Percentiles rank a stretch among this genome's conserved stretches.
phyloP scores from a whole-genome alignment of 345 rosid genomes.

The Eutrema yunnanense region DNA sequence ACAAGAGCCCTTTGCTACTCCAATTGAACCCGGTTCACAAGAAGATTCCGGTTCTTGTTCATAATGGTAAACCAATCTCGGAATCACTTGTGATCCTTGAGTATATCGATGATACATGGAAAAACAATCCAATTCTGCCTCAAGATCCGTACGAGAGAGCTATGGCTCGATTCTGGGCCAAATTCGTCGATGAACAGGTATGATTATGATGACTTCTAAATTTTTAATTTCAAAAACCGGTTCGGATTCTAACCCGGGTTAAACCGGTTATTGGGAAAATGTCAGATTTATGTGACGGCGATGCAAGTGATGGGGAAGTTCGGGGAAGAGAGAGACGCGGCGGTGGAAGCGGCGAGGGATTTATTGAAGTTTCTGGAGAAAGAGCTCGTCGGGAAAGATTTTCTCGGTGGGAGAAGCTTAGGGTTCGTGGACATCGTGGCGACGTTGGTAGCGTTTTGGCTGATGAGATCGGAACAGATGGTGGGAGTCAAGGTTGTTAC shows the following conservation, averaged over 20 bases:
- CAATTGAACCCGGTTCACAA: slow-evolving; percentile 40
- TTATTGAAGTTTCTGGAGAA: slow-evolving; percentile 28
- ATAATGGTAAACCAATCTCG: slow-evolving; percentile 37
- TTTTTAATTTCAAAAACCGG: background rate
- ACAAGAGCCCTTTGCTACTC: slow-evolving; percentile 38
- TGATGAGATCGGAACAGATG: slow-evolving; percentile 15
- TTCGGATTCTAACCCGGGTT: background rate
- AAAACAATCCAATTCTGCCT: slow-evolving; percentile 34
- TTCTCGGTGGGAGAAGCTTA: slow-evolving; percentile 26
- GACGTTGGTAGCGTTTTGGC: slow-evolving; percentile 21
- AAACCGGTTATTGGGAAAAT: background rate
- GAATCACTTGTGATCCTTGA: slow-evolving; percentile 44
- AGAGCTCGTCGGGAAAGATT: slow-evolving; percentile 28
- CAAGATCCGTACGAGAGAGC: slow-evolving; percentile 38
- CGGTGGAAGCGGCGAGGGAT: slow-evolving; percentile 18
- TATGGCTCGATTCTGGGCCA: slow-evolving; percentile 41
- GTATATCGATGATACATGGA: slow-evolving; percentile 49
- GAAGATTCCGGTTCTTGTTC: slow-evolving; percentile 42
- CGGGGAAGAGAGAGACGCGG: slow-evolving; percentile 19
- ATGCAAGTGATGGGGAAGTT: slow-evolving; percentile 25
- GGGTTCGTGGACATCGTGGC: slow-evolving; percentile 33
- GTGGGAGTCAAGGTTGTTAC: slow-evolving; percentile 20
- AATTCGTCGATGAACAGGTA: slow-evolving; percentile 41
- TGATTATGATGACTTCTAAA: background rate
- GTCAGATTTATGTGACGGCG: slow-evolving; percentile 9